Evolutionary conservation across 2,329 filamentous ascomycete genomes (phyloP).

Genomic region (Exserohilum rostratum): DNA sequence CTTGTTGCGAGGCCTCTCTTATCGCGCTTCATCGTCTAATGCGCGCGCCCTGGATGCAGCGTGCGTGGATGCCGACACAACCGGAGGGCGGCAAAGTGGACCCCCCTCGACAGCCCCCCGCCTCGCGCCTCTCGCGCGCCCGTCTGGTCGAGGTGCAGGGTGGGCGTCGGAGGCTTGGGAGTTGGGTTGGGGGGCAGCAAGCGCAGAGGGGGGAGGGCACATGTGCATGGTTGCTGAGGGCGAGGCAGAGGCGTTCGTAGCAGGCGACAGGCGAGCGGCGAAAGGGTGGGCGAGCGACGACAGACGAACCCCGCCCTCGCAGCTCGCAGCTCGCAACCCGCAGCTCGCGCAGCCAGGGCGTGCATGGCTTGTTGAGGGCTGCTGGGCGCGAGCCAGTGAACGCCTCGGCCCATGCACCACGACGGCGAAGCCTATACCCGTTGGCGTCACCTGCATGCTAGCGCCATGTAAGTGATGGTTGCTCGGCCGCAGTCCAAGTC

Average conservation of each 20-base stretch:
- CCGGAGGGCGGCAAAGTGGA: conserved; percentile 10
- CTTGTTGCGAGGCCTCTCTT: no score
- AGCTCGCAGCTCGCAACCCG: no score
- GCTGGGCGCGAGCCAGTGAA: conserved; percentile 2
- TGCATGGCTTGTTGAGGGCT: conserved; percentile 12
- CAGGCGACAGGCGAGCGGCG: no score
- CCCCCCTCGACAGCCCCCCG: background rate
- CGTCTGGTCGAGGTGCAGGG: no score
- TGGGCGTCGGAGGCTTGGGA: no score
- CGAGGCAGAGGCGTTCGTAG: conserved; percentile 1
- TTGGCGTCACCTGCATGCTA: conserved; percentile 13
- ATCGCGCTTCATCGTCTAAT: conserved; percentile 29
- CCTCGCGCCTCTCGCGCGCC: no score
- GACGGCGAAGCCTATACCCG: conserved; percentile 11
- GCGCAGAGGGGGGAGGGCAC: no score
- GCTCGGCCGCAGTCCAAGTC: background rate
- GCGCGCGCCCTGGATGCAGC: background rate
- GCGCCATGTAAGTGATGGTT: conserved; percentile 15
- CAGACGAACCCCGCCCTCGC: conserved; percentile 12
- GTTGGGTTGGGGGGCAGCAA: no score
- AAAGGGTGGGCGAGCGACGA: background rate
- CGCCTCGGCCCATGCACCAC: conserved; percentile 5
- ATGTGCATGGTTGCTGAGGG: background rate
- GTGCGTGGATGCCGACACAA: conserved; percentile 10
- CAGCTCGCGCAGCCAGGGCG: background rate